Evolutionary conservation across 108 stramenopile species (phyloP).

Genomic region (Phaeodactylum tricornutum): DNA sequence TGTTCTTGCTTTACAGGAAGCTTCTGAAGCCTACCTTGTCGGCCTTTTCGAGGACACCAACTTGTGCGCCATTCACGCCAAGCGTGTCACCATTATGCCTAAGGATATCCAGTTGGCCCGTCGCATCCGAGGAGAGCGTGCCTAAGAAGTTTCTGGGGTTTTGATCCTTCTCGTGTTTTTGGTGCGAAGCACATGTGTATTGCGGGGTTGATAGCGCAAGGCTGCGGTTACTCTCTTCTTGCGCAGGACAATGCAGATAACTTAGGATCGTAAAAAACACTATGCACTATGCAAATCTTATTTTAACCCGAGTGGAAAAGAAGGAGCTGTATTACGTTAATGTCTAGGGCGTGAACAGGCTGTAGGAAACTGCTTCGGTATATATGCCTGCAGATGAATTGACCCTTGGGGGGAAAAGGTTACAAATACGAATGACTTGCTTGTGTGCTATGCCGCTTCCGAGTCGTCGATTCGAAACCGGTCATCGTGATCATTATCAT

Average conservation of each 20-base stretch:
- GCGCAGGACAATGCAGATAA: too few relatives aligned
- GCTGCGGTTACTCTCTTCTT: too few relatives aligned
- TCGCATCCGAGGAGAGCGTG: conserved; percentile 77
- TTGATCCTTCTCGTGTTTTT: not conserved
- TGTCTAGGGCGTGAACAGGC: too few relatives aligned
- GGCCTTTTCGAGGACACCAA: conserved; percentile 92
- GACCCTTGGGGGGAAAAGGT: too few relatives aligned
- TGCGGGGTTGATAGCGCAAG: not conserved
- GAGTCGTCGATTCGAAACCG: not conserved
- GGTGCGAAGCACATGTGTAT: not conserved
- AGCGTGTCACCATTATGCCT: conserved; percentile 95
- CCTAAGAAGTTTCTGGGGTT: too few relatives aligned
- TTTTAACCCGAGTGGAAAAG: too few relatives aligned
- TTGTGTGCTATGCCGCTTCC: not conserved
- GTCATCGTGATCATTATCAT: conserved; percentile 1
- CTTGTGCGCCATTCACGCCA: conserved; percentile 94
- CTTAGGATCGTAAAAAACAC: too few relatives aligned
- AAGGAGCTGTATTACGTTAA: too few relatives aligned
- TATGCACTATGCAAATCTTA: too few relatives aligned
- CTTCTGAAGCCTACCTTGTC: conserved; percentile 88
- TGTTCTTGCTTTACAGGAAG: conserved; percentile 84
- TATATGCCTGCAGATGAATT: too few relatives aligned
- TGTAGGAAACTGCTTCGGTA: too few relatives aligned
- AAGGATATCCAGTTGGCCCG: conserved; percentile 89
- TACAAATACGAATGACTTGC: not conserved